phyloP scores from a whole-genome alignment of 2,329 filamentous ascomycete genomes.

The Orbilia quercus region DNA sequence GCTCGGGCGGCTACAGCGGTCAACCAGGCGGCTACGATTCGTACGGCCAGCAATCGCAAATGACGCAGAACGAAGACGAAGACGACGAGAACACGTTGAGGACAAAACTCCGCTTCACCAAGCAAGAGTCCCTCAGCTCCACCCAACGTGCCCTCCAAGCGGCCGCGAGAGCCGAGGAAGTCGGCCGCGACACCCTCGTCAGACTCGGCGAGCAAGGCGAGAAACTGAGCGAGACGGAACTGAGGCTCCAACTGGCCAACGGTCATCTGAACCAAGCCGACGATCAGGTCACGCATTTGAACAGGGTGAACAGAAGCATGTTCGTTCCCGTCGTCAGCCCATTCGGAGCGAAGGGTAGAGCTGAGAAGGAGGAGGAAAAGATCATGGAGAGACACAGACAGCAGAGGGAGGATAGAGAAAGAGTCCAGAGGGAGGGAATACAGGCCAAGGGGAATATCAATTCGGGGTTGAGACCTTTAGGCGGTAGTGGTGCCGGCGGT shows the following conservation, averaged over 20 bases:
- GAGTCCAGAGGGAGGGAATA: slow-evolving; percentile 69
- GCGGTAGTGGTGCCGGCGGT: slow-evolving; percentile 69
- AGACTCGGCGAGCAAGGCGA: slow-evolving; percentile 82
- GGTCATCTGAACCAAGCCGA: slow-evolving; percentile 80
- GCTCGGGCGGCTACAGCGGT: slow-evolving; percentile 35
- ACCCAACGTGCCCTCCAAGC: slow-evolving; percentile 76
- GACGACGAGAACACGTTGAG: slow-evolving; percentile 78
- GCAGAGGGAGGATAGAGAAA: slow-evolving; percentile 74
- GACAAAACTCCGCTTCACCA: slow-evolving; percentile 78
- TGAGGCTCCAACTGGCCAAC: slow-evolving; percentile 82
- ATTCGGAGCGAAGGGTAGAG: slow-evolving; percentile 78
- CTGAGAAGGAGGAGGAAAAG: slow-evolving; percentile 73
- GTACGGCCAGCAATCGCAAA: slow-evolving; percentile 66
- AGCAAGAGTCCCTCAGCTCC: slow-evolving; percentile 79
- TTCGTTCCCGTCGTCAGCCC: slow-evolving; percentile 86
- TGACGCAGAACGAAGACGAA: slow-evolving; percentile 80
- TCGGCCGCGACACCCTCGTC: slow-evolving; percentile 76
- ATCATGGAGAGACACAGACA: slow-evolving; percentile 76
- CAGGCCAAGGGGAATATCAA: too few species aligned
- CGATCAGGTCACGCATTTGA: slow-evolving; percentile 83
- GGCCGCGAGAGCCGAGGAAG: slow-evolving; percentile 76
- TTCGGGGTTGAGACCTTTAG: too few species aligned
- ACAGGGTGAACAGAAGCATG: slow-evolving; percentile 88
- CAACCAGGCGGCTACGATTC: slow-evolving; percentile 26
- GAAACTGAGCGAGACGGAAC: slow-evolving; percentile 82